Evolutionary conservation across 2,329 filamentous ascomycete species (phyloP).

Genomic region (Aspergillus aculeatinus): DNA sequence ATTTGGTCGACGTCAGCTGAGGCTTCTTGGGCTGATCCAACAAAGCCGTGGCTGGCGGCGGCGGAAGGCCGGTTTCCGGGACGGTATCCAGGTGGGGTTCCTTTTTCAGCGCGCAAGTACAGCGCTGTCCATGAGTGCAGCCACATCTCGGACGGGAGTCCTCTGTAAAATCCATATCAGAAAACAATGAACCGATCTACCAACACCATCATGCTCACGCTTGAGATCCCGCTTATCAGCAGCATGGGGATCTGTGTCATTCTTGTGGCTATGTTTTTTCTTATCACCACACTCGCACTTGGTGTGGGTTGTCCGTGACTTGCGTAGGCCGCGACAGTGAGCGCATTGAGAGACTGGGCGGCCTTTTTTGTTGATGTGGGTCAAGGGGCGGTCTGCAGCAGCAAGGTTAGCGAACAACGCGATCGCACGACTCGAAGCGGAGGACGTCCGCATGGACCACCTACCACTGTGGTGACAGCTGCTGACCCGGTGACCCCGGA

Average conservation of each 20-base stretch:
- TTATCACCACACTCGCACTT: conserved; percentile 98
- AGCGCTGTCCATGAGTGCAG: conserved; percentile 60
- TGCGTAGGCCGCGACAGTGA: conserved; percentile 93
- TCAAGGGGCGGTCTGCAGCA: conserved; percentile 75
- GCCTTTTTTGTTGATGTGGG: conserved; percentile 96
- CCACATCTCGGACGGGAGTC: conserved; percentile 42
- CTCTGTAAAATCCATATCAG: conserved; percentile 37
- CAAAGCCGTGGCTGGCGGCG: conserved; percentile 38
- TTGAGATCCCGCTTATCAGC: conserved; percentile 39
- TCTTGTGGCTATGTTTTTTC: conserved; percentile 59
- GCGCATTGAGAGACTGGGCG: conserved; percentile 96
- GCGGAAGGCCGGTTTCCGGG: conserved; percentile 47
- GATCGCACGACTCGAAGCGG: not conserved
- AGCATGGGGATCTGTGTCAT: conserved; percentile 34
- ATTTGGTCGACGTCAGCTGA: conserved; percentile 57
- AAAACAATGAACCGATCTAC: conserved; percentile 27
- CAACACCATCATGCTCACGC: conserved; percentile 37
- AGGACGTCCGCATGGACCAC: conserved; percentile 39
- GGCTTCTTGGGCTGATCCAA: conserved; percentile 54
- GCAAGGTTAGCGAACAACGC: conserved; percentile 12
- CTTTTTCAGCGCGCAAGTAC: conserved; percentile 61
- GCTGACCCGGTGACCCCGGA: conserved; percentile 97
- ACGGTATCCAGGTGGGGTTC: conserved; percentile 53
- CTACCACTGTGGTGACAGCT: conserved; percentile 94
- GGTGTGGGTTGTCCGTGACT: conserved; percentile 89